phyloP scores from a whole-genome alignment of 495 filamentous ascomycete genomes.

The Aspergillus egyptiacus region DNA sequence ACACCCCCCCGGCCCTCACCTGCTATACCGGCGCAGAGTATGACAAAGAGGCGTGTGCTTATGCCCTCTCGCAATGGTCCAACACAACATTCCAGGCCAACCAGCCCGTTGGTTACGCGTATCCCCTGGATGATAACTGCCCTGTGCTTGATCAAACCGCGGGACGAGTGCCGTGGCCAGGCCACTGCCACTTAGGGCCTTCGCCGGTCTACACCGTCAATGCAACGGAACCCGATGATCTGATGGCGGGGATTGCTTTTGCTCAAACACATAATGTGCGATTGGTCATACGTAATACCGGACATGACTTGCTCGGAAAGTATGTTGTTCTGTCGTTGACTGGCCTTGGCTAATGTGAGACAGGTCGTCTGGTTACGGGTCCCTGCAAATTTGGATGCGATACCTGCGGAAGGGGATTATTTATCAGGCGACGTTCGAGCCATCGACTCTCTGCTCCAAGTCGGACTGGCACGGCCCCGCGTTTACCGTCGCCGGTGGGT shows the following conservation, averaged over 20 bases:
- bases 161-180: constrained; percentile 24
- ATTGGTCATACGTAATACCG: constrained; percentile 56
- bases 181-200: constrained; percentile 14
- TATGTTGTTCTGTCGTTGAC: constrained; percentile 40
- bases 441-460: constrained; percentile 16
- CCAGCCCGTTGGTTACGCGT: background rate
- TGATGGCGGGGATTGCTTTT: constrained; percentile 36
- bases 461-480: constrained; percentile 27
- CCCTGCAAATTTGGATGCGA: constrained; percentile 35
- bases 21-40: constrained; percentile 44
- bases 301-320: constrained; percentile 40
- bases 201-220: constrained; percentile 28
- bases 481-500: constrained; percentile 32
- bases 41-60: constrained; percentile 22
- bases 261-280: constrained; percentile 50
- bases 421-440: constrained; percentile 22
- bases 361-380: constrained; percentile 33
- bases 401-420: constrained; percentile 26
- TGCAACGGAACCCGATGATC: constrained; percentile 22
- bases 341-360: constrained; percentile 8
- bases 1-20: constrained; percentile 46
- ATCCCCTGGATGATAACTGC: constrained; percentile 14
- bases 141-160: constrained; percentile 26
- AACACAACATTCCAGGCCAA: constrained; percentile 12
- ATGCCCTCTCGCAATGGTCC: constrained; percentile 23